phyloP scores from a whole-genome alignment of 257 asterid genomes.

The Linaria vulgaris region DNA sequence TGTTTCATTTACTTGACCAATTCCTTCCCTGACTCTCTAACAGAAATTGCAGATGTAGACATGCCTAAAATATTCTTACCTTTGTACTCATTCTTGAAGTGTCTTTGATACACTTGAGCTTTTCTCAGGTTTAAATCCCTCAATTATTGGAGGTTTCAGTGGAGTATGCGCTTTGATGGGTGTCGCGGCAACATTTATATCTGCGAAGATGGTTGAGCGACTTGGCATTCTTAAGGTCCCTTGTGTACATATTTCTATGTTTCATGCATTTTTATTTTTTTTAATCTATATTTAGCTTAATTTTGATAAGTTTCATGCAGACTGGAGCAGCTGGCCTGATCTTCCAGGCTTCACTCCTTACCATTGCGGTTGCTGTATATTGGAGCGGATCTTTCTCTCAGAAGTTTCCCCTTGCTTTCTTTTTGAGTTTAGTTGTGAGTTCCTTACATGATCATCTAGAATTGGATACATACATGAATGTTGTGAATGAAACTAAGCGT shows the following conservation, averaged over 20 bases:
- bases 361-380: slow-evolving; percentile 77
- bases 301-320: slow-evolving; percentile 41
- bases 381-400: slow-evolving; percentile 75
- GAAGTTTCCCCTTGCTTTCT: slow-evolving; percentile 60
- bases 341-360: slow-evolving; percentile 83
- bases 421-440: slow-evolving; percentile 86
- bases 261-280: neutral
- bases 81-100: neutral
- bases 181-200: slow-evolving; percentile 82
- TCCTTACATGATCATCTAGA: slow-evolving; percentile 13
- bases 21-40: slow-evolving; percentile 3
- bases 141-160: slow-evolving; percentile 88
- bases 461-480: slow-evolving; percentile 9
- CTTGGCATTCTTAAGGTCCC: slow-evolving; percentile 76
- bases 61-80: neutral
- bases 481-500: slow-evolving; percentile 13
- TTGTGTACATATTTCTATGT: slow-evolving; percentile 1
- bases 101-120: slow-evolving; percentile 17
- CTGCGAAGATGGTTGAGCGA: slow-evolving; percentile 74
- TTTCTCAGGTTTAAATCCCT: slow-evolving; percentile 81
- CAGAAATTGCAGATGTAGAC: slow-evolving; percentile 9
- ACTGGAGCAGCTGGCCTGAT: slow-evolving; percentile 97
- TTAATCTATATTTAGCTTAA: slow-evolving; percentile 17
- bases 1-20: neutral
- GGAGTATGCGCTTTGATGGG: slow-evolving; percentile 94